A percentile compares a stretch with the other conserved stretches of the same genome.
phyloP scores from a whole-genome alignment of 2,329 filamentous ascomycete species.

The Fusarium cicatricum region DNA sequence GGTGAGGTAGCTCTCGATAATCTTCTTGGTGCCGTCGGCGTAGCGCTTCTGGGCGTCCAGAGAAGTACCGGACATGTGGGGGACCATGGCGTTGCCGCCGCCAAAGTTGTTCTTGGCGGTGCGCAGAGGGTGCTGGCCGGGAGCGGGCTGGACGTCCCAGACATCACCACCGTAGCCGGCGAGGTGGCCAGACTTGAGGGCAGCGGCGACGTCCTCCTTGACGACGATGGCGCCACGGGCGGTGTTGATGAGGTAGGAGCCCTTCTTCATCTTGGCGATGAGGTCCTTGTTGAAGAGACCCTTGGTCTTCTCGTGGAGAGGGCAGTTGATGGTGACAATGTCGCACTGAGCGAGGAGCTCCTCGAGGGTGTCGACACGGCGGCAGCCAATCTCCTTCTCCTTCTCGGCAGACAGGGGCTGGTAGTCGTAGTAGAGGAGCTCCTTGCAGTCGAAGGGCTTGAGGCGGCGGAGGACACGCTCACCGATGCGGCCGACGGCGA shows the following conservation, averaged over 20 bases:
- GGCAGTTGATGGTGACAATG: slow-evolving; percentile 99
- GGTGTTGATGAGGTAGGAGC: slow-evolving; percentile 97
- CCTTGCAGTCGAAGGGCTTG: slow-evolving; percentile 99
- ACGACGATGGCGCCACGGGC: slow-evolving; percentile 98
- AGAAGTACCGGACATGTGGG: slow-evolving; percentile 99
- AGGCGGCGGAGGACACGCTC: slow-evolving; percentile 96
- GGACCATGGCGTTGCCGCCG: slow-evolving; percentile 98
- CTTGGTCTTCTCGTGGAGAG: slow-evolving; percentile 95
- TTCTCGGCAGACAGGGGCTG: slow-evolving; percentile 86
- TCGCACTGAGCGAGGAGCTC: slow-evolving; percentile 95
- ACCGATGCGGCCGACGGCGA: slow-evolving; percentile 96
- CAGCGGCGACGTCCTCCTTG: slow-evolving; percentile 97
- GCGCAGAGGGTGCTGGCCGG: slow-evolving; percentile 90
- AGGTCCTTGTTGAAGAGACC: slow-evolving; percentile 99
- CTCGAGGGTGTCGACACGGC: slow-evolving; percentile 87
- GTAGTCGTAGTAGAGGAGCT: slow-evolving; percentile 99
- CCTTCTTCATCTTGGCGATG: slow-evolving; percentile 98
- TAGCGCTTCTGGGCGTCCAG: slow-evolving; percentile 96
- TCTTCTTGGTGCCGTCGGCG: slow-evolving; percentile 85
- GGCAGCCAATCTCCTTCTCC: slow-evolving; percentile 95
- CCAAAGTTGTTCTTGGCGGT: slow-evolving; percentile 94
- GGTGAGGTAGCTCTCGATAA: slow-evolving; percentile 89
- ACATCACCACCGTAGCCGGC: slow-evolving; percentile 89
- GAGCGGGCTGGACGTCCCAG: slow-evolving; percentile 98
- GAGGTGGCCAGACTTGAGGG: slow-evolving; percentile 90